Conservation (phyloP, 306 rosid species). For the Cicer judaicum region DNA sequence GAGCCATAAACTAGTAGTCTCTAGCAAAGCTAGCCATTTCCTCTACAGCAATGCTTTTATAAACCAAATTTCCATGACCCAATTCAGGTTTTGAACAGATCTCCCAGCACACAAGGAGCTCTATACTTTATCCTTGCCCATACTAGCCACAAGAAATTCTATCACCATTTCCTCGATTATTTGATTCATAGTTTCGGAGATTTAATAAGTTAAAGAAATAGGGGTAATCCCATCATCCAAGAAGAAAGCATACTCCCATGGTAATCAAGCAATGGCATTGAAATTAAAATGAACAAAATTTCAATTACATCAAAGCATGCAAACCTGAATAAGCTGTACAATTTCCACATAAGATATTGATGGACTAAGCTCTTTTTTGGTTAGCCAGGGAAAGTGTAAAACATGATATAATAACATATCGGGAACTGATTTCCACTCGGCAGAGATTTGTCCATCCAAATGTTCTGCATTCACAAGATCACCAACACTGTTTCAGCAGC, state of each 20-base stretch:
- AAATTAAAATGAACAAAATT: conserved; percentile 21
- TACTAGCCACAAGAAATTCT: conserved; percentile 1
- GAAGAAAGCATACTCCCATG: conserved; percentile 35
- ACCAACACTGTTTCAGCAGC: conserved; percentile 35
- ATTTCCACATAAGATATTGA: conserved; percentile 27
- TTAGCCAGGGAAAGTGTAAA: conserved; percentile 35
- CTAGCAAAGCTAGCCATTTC: conserved; percentile 1
- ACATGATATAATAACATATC: conserved; percentile 35
- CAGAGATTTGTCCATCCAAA: conserved; percentile 34
- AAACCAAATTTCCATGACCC: background rate
- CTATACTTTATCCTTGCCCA: conserved; percentile 11
- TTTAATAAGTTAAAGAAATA: background rate
- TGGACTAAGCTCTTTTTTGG: conserved; percentile 49
- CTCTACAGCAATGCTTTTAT: background rate
- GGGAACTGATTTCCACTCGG: conserved; percentile 38
- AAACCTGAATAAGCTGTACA: conserved; percentile 57
- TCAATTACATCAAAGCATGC: conserved; percentile 47
- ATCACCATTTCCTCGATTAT: conserved; percentile 5
- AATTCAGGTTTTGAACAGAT: conserved; percentile 27
- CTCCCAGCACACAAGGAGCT: conserved; percentile 15
- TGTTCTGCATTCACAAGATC: conserved; percentile 44
- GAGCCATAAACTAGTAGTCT: background rate
- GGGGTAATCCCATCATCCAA: conserved; percentile 14
- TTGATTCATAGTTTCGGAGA: conserved; percentile 3
- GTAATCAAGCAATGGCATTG: conserved; percentile 1